Conservation (phyloP, 148 eudicot species). For the Chenopodium formosanum region DNA sequence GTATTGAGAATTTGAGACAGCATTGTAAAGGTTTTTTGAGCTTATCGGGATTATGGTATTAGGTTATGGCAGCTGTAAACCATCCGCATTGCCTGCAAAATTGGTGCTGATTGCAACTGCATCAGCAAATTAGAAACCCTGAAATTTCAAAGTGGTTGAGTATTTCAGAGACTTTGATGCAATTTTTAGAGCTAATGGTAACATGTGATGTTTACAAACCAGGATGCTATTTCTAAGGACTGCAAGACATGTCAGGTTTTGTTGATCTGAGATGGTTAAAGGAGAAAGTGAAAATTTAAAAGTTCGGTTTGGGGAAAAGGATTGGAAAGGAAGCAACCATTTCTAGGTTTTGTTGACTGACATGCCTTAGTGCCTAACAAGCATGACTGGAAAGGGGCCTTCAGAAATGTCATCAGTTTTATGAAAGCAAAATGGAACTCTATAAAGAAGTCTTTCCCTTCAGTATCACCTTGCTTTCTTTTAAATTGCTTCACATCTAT, state of each 20-base stretch:
- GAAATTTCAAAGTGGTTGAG: neutral
- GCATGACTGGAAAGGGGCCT: neutral
- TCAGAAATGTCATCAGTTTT: neutral
- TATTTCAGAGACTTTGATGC: neutral
- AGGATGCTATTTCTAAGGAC: neutral
- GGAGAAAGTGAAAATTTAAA: neutral
- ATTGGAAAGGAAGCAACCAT: neutral
- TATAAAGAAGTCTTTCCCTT: neutral
- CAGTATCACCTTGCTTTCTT: neutral
- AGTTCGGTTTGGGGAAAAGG: neutral
- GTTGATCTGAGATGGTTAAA: neutral
- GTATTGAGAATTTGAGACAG: too few species aligned
- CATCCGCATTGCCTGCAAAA: neutral
- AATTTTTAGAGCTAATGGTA: too few species aligned
- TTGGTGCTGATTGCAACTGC: neutral
- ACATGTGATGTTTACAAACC: neutral
- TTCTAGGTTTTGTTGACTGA: neutral
- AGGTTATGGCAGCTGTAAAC: neutral
- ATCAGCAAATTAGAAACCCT: neutral
- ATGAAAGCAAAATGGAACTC: neutral
- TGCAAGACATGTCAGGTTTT: neutral
- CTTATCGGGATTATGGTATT: neutral
- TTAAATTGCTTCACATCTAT: neutral
- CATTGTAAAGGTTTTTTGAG: neutral
- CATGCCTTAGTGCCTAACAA: neutral